Conservation (phyloP, 2,329 filamentous ascomycete species). For the Monilinia laxa region DNA sequence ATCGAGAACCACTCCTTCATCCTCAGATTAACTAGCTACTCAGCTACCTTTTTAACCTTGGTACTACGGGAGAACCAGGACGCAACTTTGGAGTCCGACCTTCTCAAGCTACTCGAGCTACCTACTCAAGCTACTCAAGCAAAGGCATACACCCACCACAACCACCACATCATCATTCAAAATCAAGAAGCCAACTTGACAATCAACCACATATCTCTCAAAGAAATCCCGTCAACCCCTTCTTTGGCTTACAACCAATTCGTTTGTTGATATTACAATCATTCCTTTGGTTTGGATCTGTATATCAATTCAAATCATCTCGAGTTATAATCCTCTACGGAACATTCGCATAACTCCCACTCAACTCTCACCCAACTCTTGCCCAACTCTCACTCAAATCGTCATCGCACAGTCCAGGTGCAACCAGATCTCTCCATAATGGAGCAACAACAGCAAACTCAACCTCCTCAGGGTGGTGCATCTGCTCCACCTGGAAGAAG, state of each 20-base stretch:
- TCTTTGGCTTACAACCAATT: conserved; percentile 36
- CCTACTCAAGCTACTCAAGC: conserved; percentile 6
- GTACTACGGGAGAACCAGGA: not conserved
- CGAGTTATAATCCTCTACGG: not conserved
- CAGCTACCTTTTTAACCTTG: no score
- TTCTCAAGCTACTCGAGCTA: conserved; percentile 4
- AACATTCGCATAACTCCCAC: not conserved
- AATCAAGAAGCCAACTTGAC: conserved; percentile 3
- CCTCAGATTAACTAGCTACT: not conserved
- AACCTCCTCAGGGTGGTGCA: conserved; percentile 52
- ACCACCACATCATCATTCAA: no score
- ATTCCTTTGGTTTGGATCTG: not conserved
- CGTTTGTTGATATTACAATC: conserved; percentile 1
- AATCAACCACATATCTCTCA: not conserved
- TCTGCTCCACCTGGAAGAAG: conserved; percentile 80
- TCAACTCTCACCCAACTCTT: not conserved
- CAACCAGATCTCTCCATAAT: conserved; percentile 45
- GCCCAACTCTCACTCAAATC: conserved; percentile 10
- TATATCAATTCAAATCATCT: conserved; percentile 1
- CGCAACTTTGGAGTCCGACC: conserved; percentile 2
- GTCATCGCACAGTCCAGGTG: conserved; percentile 48
- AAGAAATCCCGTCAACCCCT: conserved; percentile 29
- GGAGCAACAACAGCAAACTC: conserved; percentile 42
- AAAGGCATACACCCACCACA: not conserved
- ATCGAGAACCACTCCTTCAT: not conserved